Base-by-base conservation (phyloP, 208 protist species). In the Wallacemonas sp. region DNA sequence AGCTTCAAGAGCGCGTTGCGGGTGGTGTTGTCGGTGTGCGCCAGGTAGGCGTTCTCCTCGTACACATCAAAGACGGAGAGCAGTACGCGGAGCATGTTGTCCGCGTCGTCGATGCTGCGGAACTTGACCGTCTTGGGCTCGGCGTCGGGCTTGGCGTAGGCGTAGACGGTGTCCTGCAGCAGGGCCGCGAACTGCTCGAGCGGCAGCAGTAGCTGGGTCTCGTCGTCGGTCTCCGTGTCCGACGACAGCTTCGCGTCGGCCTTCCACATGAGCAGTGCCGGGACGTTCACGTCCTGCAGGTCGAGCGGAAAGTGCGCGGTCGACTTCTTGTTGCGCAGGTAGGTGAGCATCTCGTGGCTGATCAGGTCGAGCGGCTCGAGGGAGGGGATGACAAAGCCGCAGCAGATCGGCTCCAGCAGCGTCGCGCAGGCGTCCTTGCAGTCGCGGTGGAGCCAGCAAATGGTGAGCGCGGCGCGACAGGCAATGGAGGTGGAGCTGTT, bases 11-110 rank as follows among this genome's bases (percentile, higher is more conserved):
- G 80, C 39, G 80, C 66, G 33, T 70, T 78, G 1, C 91, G 86
- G 28, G 88, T 92, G 29, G 88, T 96, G 79, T 96, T 94, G 68
- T 96, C 91, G 18, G 85, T 74, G 73, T 94, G 87, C 10, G 87
- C 76, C 7, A 96, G 76, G 77, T 92, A 94, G 26, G 76, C 91
- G 64, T 90, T 89, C 45, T 96, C 91, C 23, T 94, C 83, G 64
- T 96, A 96, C 42, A 96, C 77, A 41, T 81, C 79, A 71, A 96
- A 92, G n/a, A 76, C 76, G 28, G 82, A 87, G 44, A 96, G 78
- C 4, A 96, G 63, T 16, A 94, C 74, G 44, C 88, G 88, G 33
- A 94, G 74, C 77, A 96, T 91, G 57, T 92, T 87, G 64, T 93
- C 88, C 0, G 84, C 86, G 57, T 94, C 86, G 57, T 92, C 86